These are phyloP conservation scores for Sporodiniella umbellata DNA, from an alignment of 371 early-diverging fungal species.

Conservation along the genomic window DNA sequence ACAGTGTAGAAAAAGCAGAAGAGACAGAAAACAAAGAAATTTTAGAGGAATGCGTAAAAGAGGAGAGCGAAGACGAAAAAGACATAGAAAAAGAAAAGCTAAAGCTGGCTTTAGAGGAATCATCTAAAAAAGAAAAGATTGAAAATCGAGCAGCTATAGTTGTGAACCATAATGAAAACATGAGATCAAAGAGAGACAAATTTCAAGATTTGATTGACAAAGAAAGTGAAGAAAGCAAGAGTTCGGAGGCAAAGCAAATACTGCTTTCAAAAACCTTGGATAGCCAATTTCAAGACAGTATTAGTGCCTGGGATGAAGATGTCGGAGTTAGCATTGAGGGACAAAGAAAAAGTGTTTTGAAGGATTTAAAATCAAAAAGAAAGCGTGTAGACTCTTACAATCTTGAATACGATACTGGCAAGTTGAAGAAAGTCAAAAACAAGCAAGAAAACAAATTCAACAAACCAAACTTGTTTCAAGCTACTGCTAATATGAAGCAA, in stretches of 20 bases:
- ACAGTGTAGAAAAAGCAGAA: conserved; percentile 15
- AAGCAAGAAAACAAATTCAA: conserved; percentile 42
- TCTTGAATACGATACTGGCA: conserved; percentile 78
- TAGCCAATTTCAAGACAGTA: conserved; percentile 39
- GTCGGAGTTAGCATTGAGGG: conserved; percentile 25
- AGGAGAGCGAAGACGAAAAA: conserved; percentile 12
- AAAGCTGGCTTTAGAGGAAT: conserved; percentile 33
- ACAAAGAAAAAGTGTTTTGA: conserved; percentile 34
- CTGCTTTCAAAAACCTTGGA: conserved; percentile 29
- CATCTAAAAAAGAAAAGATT: conserved; percentile 29
- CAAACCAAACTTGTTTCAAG: conserved; percentile 43
- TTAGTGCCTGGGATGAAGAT: conserved; percentile 48
- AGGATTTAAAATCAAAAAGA: conserved; percentile 50
- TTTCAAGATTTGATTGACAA: conserved; percentile 49
- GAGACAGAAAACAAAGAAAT: conserved; percentile 11
- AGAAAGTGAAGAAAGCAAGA: conserved; percentile 40
- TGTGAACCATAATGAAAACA: conserved; percentile 48
- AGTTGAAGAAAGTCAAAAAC: conserved; percentile 70
- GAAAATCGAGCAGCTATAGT: conserved; percentile 41
- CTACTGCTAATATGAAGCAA: conserved; percentile 24
- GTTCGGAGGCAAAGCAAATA: conserved; percentile 38
- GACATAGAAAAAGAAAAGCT: conserved; percentile 24
- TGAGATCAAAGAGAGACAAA: conserved; percentile 53
- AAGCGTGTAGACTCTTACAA: conserved; percentile 65
- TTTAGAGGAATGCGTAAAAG: conserved; percentile 1